Base-by-base conservation (phyloP, 805 yeast genomes). In the Pichia deserticola region DNA sequence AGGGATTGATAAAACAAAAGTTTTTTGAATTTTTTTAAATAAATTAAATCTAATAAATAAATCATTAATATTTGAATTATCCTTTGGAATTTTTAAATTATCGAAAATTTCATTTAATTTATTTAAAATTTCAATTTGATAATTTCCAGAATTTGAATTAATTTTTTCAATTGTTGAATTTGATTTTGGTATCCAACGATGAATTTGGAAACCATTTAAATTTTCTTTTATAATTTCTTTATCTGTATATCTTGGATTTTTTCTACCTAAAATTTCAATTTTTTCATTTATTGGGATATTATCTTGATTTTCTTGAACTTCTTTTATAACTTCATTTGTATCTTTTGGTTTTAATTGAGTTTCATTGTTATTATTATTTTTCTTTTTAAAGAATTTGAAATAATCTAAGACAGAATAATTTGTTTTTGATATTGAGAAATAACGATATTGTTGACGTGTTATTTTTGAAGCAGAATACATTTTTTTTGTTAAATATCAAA, bases 1-100 rank as follows among this genome's bases (percentile, higher is more conserved):
- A 29, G 78, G 77, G 32, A 84, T 68, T 33, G 74, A 71, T 36
- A 80, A 61, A 3, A 82, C 79, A 48, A 81, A 73, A 30, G 62
- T 61, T 51, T 61, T 63, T 55, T 77, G 81, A 42, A 82, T 69
- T 20, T 55, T 53, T 62, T 82, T 83, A 44, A 74, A 55, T 25
- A 76, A 64, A 25, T 62, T 55, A 58, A 84, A 81, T 58, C 87
- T 68, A 50, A 65, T 60, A n/a, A 60, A 51, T 40, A 83, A 67
- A 53, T 81, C 78, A 42, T 60, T 58, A 9, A 51, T 37, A 6
- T 47, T 48, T 27, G 12, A 11, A 20, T 20, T 20, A 32, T 36
- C 28, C 37, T 47, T 36, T 30, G 35, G 15, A n/a, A 43, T 12
- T 20, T 43, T 43, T 7, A 10, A 9, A 13, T 35, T 27, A 7